A percentile compares a stretch with the other conserved stretches of the same genome.
phyloP scores from a whole-genome alignment of 1,284 basidiomycete genomes.

The Takashimella tepidaria region DNA sequence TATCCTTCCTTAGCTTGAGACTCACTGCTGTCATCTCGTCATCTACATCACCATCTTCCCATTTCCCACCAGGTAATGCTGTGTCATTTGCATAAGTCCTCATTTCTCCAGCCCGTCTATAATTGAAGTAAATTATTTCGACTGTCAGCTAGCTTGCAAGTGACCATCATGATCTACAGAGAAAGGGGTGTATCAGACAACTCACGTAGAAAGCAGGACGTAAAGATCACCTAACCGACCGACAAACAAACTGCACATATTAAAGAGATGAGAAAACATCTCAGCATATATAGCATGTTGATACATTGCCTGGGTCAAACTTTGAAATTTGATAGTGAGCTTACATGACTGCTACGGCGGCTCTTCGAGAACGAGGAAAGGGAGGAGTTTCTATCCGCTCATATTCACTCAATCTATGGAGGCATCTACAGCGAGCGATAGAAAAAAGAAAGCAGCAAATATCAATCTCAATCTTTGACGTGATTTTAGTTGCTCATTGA shows the following conservation, averaged over 20 bases:
- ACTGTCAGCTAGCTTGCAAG: too few species aligned
- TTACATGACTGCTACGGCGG: constrained; percentile 42
- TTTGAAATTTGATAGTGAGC: too few species aligned
- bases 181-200: background rate
- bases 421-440: constrained; percentile 27
- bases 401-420: constrained; percentile 35
- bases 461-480: background rate
- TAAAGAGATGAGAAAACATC: background rate
- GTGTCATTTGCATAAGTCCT: constrained; percentile 76
- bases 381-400: constrained; percentile 12
- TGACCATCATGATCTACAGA: background rate
- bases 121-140: background rate
- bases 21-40: constrained; percentile 74
- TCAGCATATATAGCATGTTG: background rate
- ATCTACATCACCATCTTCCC: constrained; percentile 61
- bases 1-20: constrained; percentile 6
- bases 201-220: constrained; percentile 57
- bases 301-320: too few species aligned
- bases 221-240: constrained; percentile 74
- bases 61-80: constrained; percentile 73
- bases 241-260: constrained; percentile 56
- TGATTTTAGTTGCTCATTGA: background rate
- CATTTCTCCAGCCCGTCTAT: constrained; percentile 64
- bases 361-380: constrained; percentile 30
- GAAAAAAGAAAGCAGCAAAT: too few species aligned